phyloP scores from a whole-genome alignment of 495 filamentous ascomycete species.

The Podospora conica region DNA sequence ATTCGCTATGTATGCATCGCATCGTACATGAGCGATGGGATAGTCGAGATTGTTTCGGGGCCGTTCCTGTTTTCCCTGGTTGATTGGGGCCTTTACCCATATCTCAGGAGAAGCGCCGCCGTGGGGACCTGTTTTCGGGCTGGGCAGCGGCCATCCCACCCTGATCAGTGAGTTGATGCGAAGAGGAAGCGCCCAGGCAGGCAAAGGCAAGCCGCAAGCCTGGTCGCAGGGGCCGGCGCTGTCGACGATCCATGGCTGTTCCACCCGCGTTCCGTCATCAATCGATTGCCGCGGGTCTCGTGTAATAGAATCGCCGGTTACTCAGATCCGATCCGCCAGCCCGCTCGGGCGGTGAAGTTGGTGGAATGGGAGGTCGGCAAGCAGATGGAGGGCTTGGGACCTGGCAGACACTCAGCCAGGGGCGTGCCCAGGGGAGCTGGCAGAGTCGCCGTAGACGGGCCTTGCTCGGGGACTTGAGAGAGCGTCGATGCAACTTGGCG shows the following conservation, averaged over 20 bases:
- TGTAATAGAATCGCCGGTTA: constrained; percentile 8
- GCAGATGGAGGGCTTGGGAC: background rate
- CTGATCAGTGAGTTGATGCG: constrained; percentile 11
- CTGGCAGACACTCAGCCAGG: constrained; percentile 4
- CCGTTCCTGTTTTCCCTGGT: constrained; percentile 26
- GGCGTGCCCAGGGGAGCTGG: background rate
- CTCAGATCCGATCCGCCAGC: constrained; percentile 18
- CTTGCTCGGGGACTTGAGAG: constrained; percentile 10
- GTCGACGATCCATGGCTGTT: constrained; percentile 2
- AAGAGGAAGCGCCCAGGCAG: background rate
- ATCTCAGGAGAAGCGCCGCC: constrained; percentile 24
- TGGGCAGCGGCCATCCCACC: constrained; percentile 15
- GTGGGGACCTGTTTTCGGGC: constrained; percentile 12
- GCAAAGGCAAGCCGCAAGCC: background rate
- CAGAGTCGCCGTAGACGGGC: constrained; percentile 9
- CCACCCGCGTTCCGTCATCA: constrained; percentile 4
- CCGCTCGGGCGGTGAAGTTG: constrained; percentile 2
- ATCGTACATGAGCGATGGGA: constrained; percentile 22
- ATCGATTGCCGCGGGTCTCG: constrained; percentile 15
- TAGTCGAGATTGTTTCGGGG: constrained; percentile 26
- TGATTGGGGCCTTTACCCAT: constrained; percentile 29
- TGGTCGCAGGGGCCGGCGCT: background rate
- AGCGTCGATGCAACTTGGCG: constrained; percentile 1
- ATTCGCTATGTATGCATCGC: constrained; percentile 19
- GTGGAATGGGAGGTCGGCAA: background rate